These are phyloP conservation scores for Aspergillus ostianus DNA, from an alignment of 495 filamentous ascomycete species.

Conservation along the genomic window DNA sequence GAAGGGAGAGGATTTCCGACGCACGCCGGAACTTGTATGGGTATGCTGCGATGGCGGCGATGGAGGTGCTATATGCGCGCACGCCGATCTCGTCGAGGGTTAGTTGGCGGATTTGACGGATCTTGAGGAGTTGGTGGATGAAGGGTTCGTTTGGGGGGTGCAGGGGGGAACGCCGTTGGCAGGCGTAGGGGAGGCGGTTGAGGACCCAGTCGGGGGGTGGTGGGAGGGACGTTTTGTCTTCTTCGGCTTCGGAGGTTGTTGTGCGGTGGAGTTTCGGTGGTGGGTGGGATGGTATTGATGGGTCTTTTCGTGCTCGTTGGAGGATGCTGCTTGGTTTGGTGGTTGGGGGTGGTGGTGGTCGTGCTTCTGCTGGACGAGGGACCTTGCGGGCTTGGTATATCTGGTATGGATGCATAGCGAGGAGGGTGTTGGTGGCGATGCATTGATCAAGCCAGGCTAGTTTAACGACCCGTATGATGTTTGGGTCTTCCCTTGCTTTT, in stretches of 20 bases:
- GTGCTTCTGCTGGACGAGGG: conserved; percentile 10
- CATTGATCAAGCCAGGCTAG: conserved; percentile 73
- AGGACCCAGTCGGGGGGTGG: conserved; percentile 69
- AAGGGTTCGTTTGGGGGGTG: conserved; percentile 74
- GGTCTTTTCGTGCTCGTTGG: conserved; percentile 53
- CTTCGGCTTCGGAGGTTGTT: conserved; percentile 73
- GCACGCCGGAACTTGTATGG: conserved; percentile 57
- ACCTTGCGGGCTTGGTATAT: conserved; percentile 58
- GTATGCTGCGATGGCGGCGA: conserved; percentile 81
- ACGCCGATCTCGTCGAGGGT: conserved; percentile 74
- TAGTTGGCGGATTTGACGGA: conserved; percentile 67
- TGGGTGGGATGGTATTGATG: conserved; percentile 19
- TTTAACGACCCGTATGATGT: conserved; percentile 65
- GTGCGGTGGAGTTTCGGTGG: conserved; percentile 53
- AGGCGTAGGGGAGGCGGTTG: conserved; percentile 68
- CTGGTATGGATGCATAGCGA: conserved; percentile 61
- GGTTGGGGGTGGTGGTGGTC: neutral
- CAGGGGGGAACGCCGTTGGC: conserved; percentile 71
- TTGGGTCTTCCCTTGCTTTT: conserved; percentile 4
- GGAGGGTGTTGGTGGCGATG: conserved; percentile 45
- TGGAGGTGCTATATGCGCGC: conserved; percentile 83
- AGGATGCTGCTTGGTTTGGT: conserved; percentile 38
- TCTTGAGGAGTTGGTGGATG: conserved; percentile 70
- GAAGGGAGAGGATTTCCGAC: conserved; percentile 66
- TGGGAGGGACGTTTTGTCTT: conserved; percentile 42